Evolutionary conservation across 1,284 basidiomycete genomes (phyloP).

Genomic region (Naganishia cerealis): DNA sequence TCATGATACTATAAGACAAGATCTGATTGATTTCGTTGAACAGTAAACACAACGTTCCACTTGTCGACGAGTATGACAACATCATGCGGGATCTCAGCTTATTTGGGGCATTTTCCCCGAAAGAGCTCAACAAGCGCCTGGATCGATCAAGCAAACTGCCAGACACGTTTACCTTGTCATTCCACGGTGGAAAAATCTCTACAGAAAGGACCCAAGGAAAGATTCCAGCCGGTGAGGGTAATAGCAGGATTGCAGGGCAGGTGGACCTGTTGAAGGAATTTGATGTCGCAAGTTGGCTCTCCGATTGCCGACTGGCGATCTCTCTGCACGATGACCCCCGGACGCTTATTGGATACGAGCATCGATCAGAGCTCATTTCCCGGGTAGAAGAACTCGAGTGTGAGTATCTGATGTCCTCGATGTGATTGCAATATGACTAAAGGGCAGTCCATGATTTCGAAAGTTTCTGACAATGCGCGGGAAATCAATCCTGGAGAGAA

Average conservation of each 20-base stretch:
- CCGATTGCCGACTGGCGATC: slow-evolving; percentile 46
- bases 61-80: slow-evolving; percentile 53
- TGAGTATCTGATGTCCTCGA: background rate
- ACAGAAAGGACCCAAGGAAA: slow-evolving; percentile 38
- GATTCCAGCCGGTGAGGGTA: slow-evolving; percentile 38
- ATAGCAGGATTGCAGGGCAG: slow-evolving; percentile 46
- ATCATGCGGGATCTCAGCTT: slow-evolving; percentile 46
- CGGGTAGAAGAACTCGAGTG: slow-evolving; percentile 54
- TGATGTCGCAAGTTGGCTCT: slow-evolving; percentile 43
- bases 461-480: background rate
- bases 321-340: slow-evolving; percentile 55
- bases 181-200: slow-evolving; percentile 38
- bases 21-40: background rate
- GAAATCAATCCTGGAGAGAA: slow-evolving; percentile 8
- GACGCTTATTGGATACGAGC: slow-evolving; percentile 55
- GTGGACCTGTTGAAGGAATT: slow-evolving; percentile 39
- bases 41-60: slow-evolving; percentile 57
- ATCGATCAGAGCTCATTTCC: slow-evolving; percentile 54
- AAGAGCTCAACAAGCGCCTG: slow-evolving; percentile 64
- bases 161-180: slow-evolving; percentile 40
- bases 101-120: slow-evolving; percentile 55
- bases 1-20: background rate
- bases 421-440: background rate
- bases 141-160: slow-evolving; percentile 37
- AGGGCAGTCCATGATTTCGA: background rate